A percentile compares a stretch with the other conserved stretches of the same genome.
These are phyloP conservation scores for Ophiostoma sp. DNA, from an alignment of 2,329 filamentous ascomycete genomes.

Conservation along the genomic window DNA sequence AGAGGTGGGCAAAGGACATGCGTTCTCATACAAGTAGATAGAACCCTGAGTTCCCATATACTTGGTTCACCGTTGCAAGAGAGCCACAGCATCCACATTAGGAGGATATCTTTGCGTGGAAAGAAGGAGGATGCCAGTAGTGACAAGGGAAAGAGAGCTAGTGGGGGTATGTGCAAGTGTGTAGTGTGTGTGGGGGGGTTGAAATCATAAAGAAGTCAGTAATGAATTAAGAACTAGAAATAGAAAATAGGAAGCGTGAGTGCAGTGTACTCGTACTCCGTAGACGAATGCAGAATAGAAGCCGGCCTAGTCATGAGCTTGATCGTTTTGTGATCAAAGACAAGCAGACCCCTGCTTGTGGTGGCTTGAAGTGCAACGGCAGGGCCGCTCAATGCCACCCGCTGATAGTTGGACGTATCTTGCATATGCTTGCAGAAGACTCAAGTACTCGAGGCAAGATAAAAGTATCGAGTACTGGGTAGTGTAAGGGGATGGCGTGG, in stretches of 20 bases:
- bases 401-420: slow-evolving; percentile 1
- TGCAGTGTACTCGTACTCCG: neutral
- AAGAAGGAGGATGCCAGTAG: neutral
- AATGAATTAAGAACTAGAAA: slow-evolving; percentile 3
- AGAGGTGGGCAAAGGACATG: slow-evolving; percentile 4
- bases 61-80: neutral
- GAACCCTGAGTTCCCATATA: slow-evolving; percentile 8
- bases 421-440: neutral
- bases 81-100: slow-evolving; percentile 4
- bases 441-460: neutral
- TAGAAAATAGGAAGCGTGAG: neutral
- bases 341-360: neutral
- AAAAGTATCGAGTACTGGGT: neutral
- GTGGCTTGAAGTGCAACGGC: slow-evolving; percentile 5
- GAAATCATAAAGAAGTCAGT: slow-evolving; percentile 1
- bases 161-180: slow-evolving; percentile 10
- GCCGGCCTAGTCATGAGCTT: slow-evolving; percentile 8
- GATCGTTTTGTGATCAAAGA: neutral
- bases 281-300: slow-evolving; percentile 2
- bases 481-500: neutral
- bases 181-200: slow-evolving; percentile 20
- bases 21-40: neutral
- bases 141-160: slow-evolving; percentile 9
- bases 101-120: slow-evolving; percentile 11
- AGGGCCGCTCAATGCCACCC: slow-evolving; percentile 5